These are phyloP conservation scores for Phenoliferia sp. DNA, from an alignment of 1,284 basidiomycete species.

Conservation along the genomic window DNA sequence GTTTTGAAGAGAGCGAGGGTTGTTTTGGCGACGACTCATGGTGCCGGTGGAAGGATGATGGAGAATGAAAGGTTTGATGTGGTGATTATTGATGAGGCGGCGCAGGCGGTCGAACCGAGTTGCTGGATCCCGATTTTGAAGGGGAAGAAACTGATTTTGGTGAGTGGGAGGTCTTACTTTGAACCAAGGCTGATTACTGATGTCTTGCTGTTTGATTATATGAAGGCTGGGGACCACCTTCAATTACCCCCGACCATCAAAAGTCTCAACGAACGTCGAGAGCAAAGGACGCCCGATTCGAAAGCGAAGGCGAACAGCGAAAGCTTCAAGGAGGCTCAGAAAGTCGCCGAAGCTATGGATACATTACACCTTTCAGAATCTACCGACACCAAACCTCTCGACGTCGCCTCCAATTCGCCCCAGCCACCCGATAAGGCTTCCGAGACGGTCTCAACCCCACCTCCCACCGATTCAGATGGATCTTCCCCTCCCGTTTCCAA, in stretches of 20 bases:
- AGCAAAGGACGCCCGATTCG: neutral
- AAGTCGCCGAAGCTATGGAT: neutral
- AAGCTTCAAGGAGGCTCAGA: neutral
- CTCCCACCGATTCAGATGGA: neutral
- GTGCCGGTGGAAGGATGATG: conserved; percentile 74
- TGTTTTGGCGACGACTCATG: conserved; percentile 88
- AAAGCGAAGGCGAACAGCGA: neutral
- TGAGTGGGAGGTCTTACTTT: conserved; percentile 49
- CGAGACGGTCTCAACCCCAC: neutral
- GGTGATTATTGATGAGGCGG: conserved; percentile 92
- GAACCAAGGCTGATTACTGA: conserved; percentile 21
- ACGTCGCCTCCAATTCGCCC: neutral
- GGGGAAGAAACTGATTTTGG: conserved; percentile 75
- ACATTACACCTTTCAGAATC: neutral
- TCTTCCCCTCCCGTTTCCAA: neutral
- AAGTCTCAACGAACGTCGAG: conserved; percentile 43
- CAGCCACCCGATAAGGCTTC: neutral
- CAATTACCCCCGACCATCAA: conserved; percentile 85
- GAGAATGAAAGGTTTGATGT: conserved; percentile 76
- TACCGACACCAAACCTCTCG: neutral
- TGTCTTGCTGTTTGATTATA: too few species aligned
- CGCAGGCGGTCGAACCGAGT: conserved; percentile 91
- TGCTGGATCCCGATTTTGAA: conserved; percentile 96
- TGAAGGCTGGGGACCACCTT: conserved; percentile 46
- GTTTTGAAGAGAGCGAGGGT: conserved; percentile 76